Base-by-base conservation (phyloP, 2,329 filamentous ascomycete species). In the Neurospora crassa region DNA sequence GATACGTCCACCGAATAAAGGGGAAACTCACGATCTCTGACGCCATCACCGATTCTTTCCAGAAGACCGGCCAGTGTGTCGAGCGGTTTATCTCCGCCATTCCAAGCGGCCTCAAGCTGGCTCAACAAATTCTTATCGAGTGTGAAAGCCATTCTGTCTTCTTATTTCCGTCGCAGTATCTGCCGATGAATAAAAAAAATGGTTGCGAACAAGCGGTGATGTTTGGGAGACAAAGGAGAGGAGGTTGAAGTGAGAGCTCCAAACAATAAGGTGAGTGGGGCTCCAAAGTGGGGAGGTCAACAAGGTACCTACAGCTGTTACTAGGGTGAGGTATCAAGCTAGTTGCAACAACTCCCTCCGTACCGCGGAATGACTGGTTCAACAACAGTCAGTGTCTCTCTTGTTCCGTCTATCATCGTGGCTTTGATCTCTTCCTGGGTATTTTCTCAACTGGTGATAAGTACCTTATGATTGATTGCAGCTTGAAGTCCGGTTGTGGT, bases 11-110 rank as follows among this genome's bases (percentile, higher is more conserved):
- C 24, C 3, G 10, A 20, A 40, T 63, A 3, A 18, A 24, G 11
- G 4, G 7, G 29, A 20, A 59, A 72, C 75, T 72, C 42, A 76
- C 75, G 29, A 59, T 76, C 71, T 69, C 75, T 74, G 12, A 75
- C 75, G 14, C n/a, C 72, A 67, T 76, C 73, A 10, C 74, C 75
- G 40, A 75, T 69, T 47, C 71, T 73, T 70, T 75, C 75, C 2
- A 63, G 29, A 63, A 63, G 24, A 63, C 16, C 34, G 53, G 53
- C 53, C 14, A 63, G 3, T 34, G 53, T 8, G 53, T 63, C 53
- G 53, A 63, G 53, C 53, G 53, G 53, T 63, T 63, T 18, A 34
- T 47, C 45, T 45, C 59, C 69, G 63, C 69, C 53, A n/a, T 63
- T 63, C 53, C 53, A 63, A 11, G 53, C 53, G 7, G 29, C 53